A percentile compares a stretch with the other conserved stretches of the same genome.
These are phyloP conservation scores for Mucor piriformis DNA, from an alignment of 371 early-diverging fungal genomes.

Conservation along the genomic window DNA sequence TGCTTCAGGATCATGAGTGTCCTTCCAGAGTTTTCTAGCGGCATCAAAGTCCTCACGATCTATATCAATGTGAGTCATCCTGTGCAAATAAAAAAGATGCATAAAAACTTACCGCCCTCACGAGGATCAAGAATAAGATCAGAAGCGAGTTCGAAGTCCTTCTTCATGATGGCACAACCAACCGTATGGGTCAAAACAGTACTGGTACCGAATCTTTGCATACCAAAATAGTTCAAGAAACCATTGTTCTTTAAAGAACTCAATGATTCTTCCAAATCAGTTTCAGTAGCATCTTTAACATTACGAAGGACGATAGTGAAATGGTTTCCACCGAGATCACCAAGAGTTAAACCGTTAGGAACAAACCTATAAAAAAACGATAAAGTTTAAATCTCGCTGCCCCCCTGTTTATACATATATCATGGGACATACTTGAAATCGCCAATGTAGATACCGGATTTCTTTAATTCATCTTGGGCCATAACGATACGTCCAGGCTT, in stretches of 20 bases:
- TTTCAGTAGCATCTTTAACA: slow-evolving; percentile 41
- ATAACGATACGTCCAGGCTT: slow-evolving; percentile 60
- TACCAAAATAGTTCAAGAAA: slow-evolving; percentile 98
- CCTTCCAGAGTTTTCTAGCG: slow-evolving; percentile 75
- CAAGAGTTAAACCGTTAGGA: slow-evolving; percentile 69
- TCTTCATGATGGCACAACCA: slow-evolving; percentile 81
- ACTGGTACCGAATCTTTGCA: slow-evolving; percentile 98
- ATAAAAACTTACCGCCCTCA: slow-evolving; percentile 53
- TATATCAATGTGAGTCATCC: slow-evolving; percentile 13
- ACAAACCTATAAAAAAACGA: slow-evolving; percentile 60
- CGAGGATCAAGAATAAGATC: slow-evolving; percentile 83
- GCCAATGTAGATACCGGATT: slow-evolving; percentile 70
- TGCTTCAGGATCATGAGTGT: slow-evolving; percentile 62
- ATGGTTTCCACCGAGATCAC: slow-evolving; percentile 88
- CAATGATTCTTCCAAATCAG: slow-evolving; percentile 60
- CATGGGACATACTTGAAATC: slow-evolving; percentile 64
- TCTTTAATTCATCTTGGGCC: slow-evolving; percentile 54
- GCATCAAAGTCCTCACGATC: slow-evolving; percentile 58
- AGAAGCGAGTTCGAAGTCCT: slow-evolving; percentile 76
- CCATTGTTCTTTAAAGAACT: slow-evolving; percentile 68
- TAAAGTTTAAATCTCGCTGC: background rate
- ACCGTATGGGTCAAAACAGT: slow-evolving; percentile 84
- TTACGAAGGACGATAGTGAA: slow-evolving; percentile 79
- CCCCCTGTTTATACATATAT: background rate
- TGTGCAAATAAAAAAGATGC: background rate